Conservation (phyloP, 805 yeast species). For the Wickerhamomyces tratensis region DNA sequence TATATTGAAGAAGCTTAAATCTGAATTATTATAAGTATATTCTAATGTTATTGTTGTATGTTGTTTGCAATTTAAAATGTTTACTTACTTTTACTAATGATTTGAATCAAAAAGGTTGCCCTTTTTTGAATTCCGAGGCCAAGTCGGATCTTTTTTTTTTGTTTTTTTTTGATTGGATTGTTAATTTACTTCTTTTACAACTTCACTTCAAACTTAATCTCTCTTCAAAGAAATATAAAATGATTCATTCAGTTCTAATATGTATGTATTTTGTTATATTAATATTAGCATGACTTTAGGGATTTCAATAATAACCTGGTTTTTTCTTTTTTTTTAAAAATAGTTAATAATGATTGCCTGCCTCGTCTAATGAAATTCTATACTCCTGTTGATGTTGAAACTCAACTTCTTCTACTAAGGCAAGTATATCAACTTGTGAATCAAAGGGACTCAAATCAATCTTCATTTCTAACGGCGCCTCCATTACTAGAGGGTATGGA, state of each 20-base stretch:
- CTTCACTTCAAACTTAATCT: no score
- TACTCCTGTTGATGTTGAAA: slow-evolving; percentile 78
- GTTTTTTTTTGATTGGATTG: no score
- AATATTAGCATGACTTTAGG: not conserved
- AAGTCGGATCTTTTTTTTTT: no score
- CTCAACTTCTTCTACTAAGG: slow-evolving; percentile 69
- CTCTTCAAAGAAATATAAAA: slow-evolving; percentile 16
- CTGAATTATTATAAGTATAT: no score
- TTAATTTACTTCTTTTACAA: no score
- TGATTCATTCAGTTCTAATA: slow-evolving; percentile 84
- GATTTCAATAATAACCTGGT: slow-evolving; percentile 3
- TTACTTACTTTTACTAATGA: no score
- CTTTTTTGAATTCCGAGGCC: no score
- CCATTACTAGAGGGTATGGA: slow-evolving; percentile 55
- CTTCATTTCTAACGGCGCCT: slow-evolving; percentile 87
- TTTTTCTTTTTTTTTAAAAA: no score
- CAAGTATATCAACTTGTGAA: slow-evolving; percentile 77
- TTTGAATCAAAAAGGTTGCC: no score
- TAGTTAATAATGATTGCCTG: slow-evolving; percentile 82
- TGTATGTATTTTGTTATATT: slow-evolving; percentile 34
- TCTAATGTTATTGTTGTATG: no score
- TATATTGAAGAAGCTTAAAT: no score
- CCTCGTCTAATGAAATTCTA: slow-evolving; percentile 89
- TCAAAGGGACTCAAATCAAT: slow-evolving; percentile 62
- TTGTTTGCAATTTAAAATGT: no score